These are phyloP conservation scores for Fusarium neocosmosporiellum DNA, from an alignment of 2,329 filamentous ascomycete species.

Conservation along the genomic window DNA sequence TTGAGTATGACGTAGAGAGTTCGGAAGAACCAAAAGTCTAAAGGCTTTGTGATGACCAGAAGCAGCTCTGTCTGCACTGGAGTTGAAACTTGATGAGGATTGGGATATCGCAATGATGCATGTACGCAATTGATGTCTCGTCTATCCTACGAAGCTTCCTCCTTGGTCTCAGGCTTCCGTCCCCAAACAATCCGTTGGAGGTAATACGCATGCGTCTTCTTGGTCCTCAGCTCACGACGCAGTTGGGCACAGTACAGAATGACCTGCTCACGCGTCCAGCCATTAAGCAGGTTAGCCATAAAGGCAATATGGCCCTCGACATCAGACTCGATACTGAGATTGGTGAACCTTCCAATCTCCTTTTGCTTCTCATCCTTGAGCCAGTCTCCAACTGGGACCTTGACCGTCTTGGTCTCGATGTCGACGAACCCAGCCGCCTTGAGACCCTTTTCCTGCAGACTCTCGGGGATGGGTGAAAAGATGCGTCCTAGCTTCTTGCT, in stretches of 20 bases:
- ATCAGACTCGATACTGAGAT: conserved; percentile 49
- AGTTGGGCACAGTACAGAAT: conserved; percentile 48
- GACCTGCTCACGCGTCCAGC: conserved; percentile 49
- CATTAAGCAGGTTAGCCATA: conserved; percentile 49
- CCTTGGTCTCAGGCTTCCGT: conserved; percentile 23
- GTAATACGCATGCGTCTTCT: conserved; percentile 45
- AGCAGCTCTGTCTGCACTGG: background rate
- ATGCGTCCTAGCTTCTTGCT: conserved; percentile 46
- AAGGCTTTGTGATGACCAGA: background rate
- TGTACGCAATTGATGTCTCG: conserved; percentile 11
- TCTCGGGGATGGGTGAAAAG: conserved; percentile 30
- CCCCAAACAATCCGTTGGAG: conserved; percentile 43
- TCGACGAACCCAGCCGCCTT: conserved; percentile 35
- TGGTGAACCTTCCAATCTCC: conserved; percentile 42
- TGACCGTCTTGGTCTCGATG: conserved; percentile 34
- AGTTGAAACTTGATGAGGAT: background rate
- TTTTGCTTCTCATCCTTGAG: conserved; percentile 29
- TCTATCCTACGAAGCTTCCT: background rate
- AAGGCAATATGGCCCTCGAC: conserved; percentile 49
- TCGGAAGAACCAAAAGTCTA: conserved; percentile 7
- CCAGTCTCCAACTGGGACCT: conserved; percentile 36
- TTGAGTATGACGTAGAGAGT: conserved; percentile 73
- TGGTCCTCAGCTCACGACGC: conserved; percentile 43
- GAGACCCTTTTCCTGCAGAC: conserved; percentile 33
- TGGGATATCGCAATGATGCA: background rate